These are phyloP conservation scores for Solidago caesia DNA, from an alignment of 129 eudicot species.

Conservation along the genomic window DNA sequence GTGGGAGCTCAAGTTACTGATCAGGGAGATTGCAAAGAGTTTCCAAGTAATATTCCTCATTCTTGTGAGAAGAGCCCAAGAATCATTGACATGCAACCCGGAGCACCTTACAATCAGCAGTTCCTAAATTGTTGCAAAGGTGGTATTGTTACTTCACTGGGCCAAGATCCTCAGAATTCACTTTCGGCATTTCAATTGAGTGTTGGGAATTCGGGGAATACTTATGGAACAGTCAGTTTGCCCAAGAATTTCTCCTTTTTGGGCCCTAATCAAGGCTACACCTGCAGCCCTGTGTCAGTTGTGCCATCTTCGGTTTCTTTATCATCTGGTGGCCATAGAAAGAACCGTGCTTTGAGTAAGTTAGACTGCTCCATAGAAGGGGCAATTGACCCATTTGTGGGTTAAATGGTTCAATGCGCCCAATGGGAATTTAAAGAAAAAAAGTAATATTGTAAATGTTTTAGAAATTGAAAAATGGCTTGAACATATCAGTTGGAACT, in stretches of 20 bases:
- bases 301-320: slow-evolving; percentile 39
- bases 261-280: slow-evolving; percentile 37
- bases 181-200: slow-evolving; percentile 38
- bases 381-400: neutral
- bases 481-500: too few relatives aligned
- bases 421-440: too few relatives aligned
- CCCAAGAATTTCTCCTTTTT: slow-evolving; percentile 42
- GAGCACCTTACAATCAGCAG: slow-evolving; percentile 41
- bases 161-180: slow-evolving; percentile 35
- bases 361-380: slow-evolving; percentile 1
- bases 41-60: slow-evolving; percentile 33
- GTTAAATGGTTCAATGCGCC: neutral
- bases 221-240: slow-evolving; percentile 29
- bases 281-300: slow-evolving; percentile 36
- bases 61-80: slow-evolving; percentile 43
- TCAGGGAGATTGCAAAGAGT: slow-evolving; percentile 52
- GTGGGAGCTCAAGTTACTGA: slow-evolving; percentile 48
- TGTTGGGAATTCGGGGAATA: slow-evolving; percentile 39
- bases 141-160: slow-evolving; percentile 38
- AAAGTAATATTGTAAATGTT: too few relatives aligned
- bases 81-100: slow-evolving; percentile 37
- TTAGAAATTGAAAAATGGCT: too few relatives aligned
- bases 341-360: slow-evolving; percentile 46
- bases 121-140: slow-evolving; percentile 43
- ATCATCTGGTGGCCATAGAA: slow-evolving; percentile 37